These are phyloP conservation scores for Aspergillus spinulosporus DNA, from an alignment of 2,329 filamentous ascomycete genomes.

Conservation along the genomic window DNA sequence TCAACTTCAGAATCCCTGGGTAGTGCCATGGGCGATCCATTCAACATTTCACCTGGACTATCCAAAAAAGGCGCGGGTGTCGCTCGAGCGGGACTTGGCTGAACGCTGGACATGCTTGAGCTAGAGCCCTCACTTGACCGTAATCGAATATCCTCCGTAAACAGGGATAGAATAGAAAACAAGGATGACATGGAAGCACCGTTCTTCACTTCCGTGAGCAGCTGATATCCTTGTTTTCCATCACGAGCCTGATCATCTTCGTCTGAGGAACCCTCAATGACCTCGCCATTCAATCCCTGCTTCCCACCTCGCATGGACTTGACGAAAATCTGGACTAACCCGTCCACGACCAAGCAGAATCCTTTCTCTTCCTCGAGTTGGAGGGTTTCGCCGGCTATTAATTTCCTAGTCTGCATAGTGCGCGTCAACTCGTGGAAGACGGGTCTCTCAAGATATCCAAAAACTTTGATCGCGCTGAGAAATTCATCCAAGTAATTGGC, in stretches of 20 bases:
- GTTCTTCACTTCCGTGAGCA: constrained; percentile 95
- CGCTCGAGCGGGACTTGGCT: constrained; percentile 31
- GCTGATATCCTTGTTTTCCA: constrained; percentile 81
- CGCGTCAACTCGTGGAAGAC: constrained; percentile 97
- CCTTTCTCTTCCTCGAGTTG: constrained; percentile 96
- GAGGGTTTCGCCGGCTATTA: constrained; percentile 93
- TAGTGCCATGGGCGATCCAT: constrained; percentile 29
- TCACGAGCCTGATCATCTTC: constrained; percentile 66
- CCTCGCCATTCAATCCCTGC: constrained; percentile 42
- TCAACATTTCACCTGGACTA: constrained; percentile 37
- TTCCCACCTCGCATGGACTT: constrained; percentile 68
- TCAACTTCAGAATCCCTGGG: constrained; percentile 25
- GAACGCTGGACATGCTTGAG: constrained; percentile 37
- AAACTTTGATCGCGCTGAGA: constrained; percentile 96
- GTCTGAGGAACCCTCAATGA: constrained; percentile 55
- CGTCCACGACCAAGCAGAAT: constrained; percentile 96
- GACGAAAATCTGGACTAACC: constrained; percentile 95
- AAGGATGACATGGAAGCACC: constrained; percentile 97
- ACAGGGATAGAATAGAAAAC: constrained; percentile 94
- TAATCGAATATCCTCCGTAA: constrained; percentile 90
- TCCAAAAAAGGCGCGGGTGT: constrained; percentile 42
- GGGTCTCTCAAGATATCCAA: constrained; percentile 91
- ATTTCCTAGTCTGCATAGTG: constrained; percentile 96
- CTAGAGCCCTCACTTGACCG: constrained; percentile 62
- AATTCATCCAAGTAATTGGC: constrained; percentile 99